phyloP scores from a whole-genome alignment of 306 rosid genomes.

The Rubus parviflorus region DNA sequence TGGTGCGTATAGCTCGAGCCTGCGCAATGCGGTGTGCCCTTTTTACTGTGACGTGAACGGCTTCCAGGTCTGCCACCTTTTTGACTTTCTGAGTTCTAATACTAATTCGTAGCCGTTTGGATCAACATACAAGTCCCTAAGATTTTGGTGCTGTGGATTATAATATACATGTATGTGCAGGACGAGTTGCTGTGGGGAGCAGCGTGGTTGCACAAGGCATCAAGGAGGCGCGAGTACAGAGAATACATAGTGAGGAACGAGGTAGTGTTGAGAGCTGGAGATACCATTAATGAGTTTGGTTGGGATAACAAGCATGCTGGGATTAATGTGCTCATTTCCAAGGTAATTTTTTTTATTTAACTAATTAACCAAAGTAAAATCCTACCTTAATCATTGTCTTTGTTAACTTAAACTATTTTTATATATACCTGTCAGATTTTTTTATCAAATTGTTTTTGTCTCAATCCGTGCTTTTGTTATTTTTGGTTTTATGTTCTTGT shows the following conservation, averaged over 20 bases:
- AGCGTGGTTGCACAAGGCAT: slow-evolving; percentile 96
- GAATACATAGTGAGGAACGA: slow-evolving; percentile 90
- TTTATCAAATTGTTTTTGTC: too few relatives aligned
- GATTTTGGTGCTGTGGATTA: neutral
- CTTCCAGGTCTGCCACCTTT: slow-evolving; percentile 57
- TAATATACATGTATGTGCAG: slow-evolving; percentile 24
- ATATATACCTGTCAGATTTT: too few relatives aligned
- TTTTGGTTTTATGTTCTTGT: slow-evolving; percentile 1
- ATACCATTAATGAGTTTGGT: slow-evolving; percentile 95
- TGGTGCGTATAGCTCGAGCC: slow-evolving; percentile 91
- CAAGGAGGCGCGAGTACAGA: slow-evolving; percentile 78
- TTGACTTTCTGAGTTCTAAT: too few relatives aligned
- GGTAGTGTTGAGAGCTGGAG: slow-evolving; percentile 87
- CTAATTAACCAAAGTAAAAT: neutral
- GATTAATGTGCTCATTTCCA: slow-evolving; percentile 86
- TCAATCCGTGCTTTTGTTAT: neutral
- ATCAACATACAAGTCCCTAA: slow-evolving; percentile 5
- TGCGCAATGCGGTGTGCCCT: slow-evolving; percentile 77
- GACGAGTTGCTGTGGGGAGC: slow-evolving; percentile 98
- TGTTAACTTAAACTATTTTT: neutral
- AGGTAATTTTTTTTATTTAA: slow-evolving; percentile 41
- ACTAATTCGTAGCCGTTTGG: slow-evolving; percentile 36
- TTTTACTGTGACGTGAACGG: slow-evolving; percentile 94
- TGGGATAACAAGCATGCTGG: slow-evolving; percentile 99
- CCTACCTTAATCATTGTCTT: neutral